Evolutionary conservation across 352 stramenopile species (phyloP), one percentile per base, ranked within the genome.

Genomic region (Phytophthora ramorum): DNA sequence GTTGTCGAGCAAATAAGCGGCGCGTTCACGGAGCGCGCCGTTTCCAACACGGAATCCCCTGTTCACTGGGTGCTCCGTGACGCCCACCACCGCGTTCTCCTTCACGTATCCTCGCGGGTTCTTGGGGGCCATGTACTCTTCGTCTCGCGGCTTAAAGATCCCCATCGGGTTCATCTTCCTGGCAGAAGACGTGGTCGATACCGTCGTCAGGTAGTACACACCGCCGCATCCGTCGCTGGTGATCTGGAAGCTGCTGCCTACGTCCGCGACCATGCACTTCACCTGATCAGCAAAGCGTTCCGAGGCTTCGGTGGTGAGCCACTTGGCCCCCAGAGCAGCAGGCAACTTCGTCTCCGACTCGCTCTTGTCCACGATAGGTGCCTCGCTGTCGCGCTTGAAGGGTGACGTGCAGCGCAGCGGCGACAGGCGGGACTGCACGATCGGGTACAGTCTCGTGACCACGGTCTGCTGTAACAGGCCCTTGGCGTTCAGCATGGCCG

Each of bases 111-210:
- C 95, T 61, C 97, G 88, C 12, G 98, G 97, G 81, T 99, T 99
- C 81, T 99, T 98, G 35, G 96, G 92, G 2, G 97, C 97, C 83
- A 99, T 99, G 52, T 98, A 98, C 79, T 99, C 98, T 77, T 99
- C 98, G 67, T 99, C 97, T 14, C 93, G 82, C 7, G 98, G 97
- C 78, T 99, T 99, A 74, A 99, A 99, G 13, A 99, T 80, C 1
- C 79, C 88, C 14, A 96, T 65, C 2, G 82, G 70, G 19, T 59
- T 59, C 7, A 56, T 66, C 54, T 80, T 74, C 30, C 55, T 66
- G 2, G 16, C 32, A 22, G 54, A 47, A 51, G 28, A 63, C 19
- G 38, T 48, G 22, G 47, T 60, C 47, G 34, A 61, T 47, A 77
- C 56, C 55, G 34, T 47, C 41, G 70, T 75, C 58, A 81, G 62